A percentile compares a stretch with the other conserved stretches of the same genome.
Evolutionary conservation across 2,329 filamentous ascomycete genomes (phyloP).

Genomic region (Blumeria hordei): DNA sequence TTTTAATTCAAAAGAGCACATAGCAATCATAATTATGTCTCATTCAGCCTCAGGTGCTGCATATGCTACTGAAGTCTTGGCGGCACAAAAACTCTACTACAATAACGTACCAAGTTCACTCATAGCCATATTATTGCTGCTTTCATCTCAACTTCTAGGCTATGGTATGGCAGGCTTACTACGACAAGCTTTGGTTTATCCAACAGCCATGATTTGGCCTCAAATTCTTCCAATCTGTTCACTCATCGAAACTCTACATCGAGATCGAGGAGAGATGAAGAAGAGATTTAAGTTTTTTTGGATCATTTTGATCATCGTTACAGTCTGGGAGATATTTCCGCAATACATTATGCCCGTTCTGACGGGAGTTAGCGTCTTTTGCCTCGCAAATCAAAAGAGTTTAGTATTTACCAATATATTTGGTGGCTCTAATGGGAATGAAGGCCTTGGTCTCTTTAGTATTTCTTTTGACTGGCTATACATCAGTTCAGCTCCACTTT

Average conservation of each 20-base stretch:
- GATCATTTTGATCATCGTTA: slow-evolving; percentile 9
- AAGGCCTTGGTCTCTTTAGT: slow-evolving; percentile 20
- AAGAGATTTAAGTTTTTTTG: slow-evolving; percentile 15
- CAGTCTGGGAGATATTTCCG: slow-evolving; percentile 24
- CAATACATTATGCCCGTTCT: slow-evolving; percentile 20
- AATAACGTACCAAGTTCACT: slow-evolving; percentile 14
- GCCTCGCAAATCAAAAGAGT: slow-evolving; percentile 20
- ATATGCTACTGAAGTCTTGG: slow-evolving; percentile 19
- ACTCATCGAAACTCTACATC: too few species aligned
- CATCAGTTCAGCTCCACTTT: slow-evolving; percentile 16
- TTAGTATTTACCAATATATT: slow-evolving; percentile 24
- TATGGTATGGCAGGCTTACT: slow-evolving; percentile 24
- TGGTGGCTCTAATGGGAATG: slow-evolving; percentile 22
- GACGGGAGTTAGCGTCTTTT: slow-evolving; percentile 20
- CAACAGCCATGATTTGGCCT: slow-evolving; percentile 14
- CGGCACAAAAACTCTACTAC: slow-evolving; percentile 23
- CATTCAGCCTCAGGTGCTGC: slow-evolving; percentile 16
- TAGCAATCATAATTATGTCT: slow-evolving; percentile 20
- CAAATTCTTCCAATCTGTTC: slow-evolving; percentile 16
- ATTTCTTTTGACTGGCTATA: slow-evolving; percentile 21
- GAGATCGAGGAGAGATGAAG: slow-evolving; percentile 11
- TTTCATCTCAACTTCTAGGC: slow-evolving; percentile 23
- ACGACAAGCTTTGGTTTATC: slow-evolving; percentile 21
- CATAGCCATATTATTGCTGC: slow-evolving; percentile 20
- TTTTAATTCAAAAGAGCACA: slow-evolving; percentile 17